These are phyloP conservation scores for Eucalyptus regnans DNA, from an alignment of 345 rosid species.

Conservation along the genomic window DNA sequence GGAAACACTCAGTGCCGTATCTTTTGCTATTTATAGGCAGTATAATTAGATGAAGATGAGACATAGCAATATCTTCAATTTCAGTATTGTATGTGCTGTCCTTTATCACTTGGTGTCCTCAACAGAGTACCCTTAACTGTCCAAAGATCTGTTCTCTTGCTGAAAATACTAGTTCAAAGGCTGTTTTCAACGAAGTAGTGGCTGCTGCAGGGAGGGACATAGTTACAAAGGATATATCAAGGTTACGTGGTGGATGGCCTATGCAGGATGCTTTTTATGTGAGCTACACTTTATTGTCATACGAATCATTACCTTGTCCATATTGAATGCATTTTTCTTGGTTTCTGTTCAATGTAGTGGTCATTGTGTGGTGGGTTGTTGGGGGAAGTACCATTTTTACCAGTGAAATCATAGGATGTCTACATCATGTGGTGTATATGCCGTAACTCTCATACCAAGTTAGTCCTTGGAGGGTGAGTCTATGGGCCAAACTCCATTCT, in stretches of 20 bases:
- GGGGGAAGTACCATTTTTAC: background rate
- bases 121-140: constrained; percentile 26
- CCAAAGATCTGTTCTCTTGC: constrained; percentile 68
- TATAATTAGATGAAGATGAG: background rate
- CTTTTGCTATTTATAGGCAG: constrained; percentile 5
- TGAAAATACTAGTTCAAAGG: constrained; percentile 61
- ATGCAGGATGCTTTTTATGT: constrained; percentile 94
- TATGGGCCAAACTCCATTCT: background rate
- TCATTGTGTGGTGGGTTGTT: background rate
- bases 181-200: constrained; percentile 80
- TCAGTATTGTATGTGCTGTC: background rate
- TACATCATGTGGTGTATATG: background rate
- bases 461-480: background rate
- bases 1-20: constrained; percentile 95
- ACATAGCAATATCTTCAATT: background rate
- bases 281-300: constrained; percentile 10
- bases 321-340: background rate
- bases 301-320: background rate
- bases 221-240: constrained; percentile 88
- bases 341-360: background rate
- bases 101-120: background rate
- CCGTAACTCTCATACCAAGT: background rate
- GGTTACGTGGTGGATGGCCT: constrained; percentile 99
- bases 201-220: constrained; percentile 81
- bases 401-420: background rate